Percentiles rank a stretch among this genome's conserved stretches.
Evolutionary conservation across 2,329 filamentous ascomycete species (phyloP).

Genomic region (Fusarium acutatum): DNA sequence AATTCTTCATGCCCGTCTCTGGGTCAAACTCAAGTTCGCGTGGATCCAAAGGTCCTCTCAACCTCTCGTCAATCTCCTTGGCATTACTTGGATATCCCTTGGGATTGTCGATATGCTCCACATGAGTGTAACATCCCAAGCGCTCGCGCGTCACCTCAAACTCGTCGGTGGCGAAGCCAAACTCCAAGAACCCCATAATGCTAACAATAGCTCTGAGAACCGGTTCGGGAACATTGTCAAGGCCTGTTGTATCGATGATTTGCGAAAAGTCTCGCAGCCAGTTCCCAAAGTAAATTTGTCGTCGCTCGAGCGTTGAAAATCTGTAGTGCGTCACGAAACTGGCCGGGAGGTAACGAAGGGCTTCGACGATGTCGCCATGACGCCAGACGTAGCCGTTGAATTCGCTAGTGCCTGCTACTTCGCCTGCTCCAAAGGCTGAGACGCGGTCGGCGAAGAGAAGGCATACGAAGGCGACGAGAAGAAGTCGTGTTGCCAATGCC

Average conservation of each 20-base stretch:
- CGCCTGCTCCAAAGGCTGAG: slow-evolving; percentile 51
- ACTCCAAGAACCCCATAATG: slow-evolving; percentile 44
- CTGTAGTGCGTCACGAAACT: slow-evolving; percentile 50
- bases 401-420: slow-evolving; percentile 48
- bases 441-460: slow-evolving; percentile 43
- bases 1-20: slow-evolving; percentile 91
- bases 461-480: slow-evolving; percentile 31
- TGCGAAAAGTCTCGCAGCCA: slow-evolving; percentile 78
- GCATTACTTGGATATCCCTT: slow-evolving; percentile 79
- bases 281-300: slow-evolving; percentile 50
- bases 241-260: slow-evolving; percentile 70
- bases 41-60: slow-evolving; percentile 49
- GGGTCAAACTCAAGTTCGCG: slow-evolving; percentile 73
- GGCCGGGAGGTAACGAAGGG: slow-evolving; percentile 48
- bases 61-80: slow-evolving; percentile 73
- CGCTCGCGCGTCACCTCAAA: slow-evolving; percentile 82
- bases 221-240: slow-evolving; percentile 43
- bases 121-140: slow-evolving; percentile 79
- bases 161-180: slow-evolving; percentile 77
- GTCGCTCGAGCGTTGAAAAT: slow-evolving; percentile 50
- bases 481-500: slow-evolving; percentile 28
- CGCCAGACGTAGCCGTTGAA: slow-evolving; percentile 54
- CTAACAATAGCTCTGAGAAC: slow-evolving; percentile 43
- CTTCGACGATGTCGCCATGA: slow-evolving; percentile 52
- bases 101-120: slow-evolving; percentile 76